Conservation (phyloP, 371 early-diverging fungal genomes). For the Apophysomyces variabilis region DNA sequence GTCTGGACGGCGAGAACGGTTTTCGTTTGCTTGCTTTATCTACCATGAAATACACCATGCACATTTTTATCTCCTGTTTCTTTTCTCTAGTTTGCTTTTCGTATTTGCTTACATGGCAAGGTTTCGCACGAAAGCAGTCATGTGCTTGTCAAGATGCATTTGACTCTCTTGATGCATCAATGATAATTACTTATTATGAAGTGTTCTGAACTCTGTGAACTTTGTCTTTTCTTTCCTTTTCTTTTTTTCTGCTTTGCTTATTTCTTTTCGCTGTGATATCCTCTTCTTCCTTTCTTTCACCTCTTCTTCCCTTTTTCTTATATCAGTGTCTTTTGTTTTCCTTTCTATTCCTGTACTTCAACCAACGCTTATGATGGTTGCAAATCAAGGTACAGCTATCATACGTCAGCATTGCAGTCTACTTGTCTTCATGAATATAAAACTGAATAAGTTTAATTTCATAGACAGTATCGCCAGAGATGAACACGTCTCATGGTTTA, state of each 20-base stretch:
- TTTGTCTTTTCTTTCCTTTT: constrained; percentile 2
- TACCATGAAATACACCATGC: too few relatives aligned
- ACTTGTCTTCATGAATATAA: neutral
- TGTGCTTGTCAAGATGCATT: constrained; percentile 10
- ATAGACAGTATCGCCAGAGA: neutral
- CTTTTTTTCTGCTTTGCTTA: constrained; percentile 5
- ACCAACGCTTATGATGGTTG: neutral
- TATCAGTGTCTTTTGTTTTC: neutral
- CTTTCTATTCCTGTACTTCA: too few relatives aligned
- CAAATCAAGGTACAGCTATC: neutral
- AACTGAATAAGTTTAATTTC: neutral
- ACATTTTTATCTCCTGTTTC: too few relatives aligned
- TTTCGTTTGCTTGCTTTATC: too few relatives aligned
- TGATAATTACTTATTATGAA: constrained; percentile 1
- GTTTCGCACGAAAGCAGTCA: neutral
- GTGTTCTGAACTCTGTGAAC: constrained; percentile 6
- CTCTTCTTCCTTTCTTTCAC: constrained; percentile 2
- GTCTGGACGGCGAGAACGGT: too few relatives aligned
- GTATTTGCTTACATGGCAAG: too few relatives aligned
- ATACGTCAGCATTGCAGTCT: neutral
- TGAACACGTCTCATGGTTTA: constrained; percentile 8
- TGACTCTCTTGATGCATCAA: constrained; percentile 11
- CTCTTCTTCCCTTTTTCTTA: neutral
- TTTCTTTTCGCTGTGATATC: neutral
- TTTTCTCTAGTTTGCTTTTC: too few relatives aligned